Conservation (phyloP, 148 eudicot genomes). For the Dianthus caryophyllus region DNA sequence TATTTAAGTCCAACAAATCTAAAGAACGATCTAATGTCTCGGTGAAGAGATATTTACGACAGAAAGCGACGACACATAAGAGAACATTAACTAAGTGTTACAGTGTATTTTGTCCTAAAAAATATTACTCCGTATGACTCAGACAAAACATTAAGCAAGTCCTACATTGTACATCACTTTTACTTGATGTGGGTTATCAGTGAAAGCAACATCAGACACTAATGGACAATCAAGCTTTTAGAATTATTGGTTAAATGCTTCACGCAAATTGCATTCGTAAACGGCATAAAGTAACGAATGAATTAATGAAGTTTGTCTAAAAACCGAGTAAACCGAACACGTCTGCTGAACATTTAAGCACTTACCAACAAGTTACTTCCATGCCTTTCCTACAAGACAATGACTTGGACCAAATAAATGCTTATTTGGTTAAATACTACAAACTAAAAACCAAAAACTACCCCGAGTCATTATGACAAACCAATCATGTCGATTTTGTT, state of each 20-base stretch:
- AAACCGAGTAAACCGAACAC: not conserved
- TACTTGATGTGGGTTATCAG: not conserved
- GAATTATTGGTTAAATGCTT: not conserved
- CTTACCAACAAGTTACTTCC: not conserved
- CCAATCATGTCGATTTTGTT: too few species aligned
- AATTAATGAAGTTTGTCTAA: not conserved
- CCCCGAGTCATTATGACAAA: too few species aligned
- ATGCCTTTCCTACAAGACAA: not conserved
- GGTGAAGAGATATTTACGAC: not conserved
- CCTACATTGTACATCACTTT: not conserved
- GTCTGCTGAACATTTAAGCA: not conserved
- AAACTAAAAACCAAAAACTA: too few species aligned
- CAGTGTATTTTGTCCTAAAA: not conserved
- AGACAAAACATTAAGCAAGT: not conserved
- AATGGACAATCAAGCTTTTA: too few species aligned
- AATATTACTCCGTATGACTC: not conserved
- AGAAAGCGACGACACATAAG: slow-evolving; percentile 8
- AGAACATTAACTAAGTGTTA: not conserved
- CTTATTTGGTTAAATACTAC: too few species aligned
- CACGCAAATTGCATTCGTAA: not conserved
- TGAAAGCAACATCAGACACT: not conserved
- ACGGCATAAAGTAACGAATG: not conserved
- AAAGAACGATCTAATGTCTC: not conserved
- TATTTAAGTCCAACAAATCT: too few species aligned
- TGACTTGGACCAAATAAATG: slow-evolving; percentile 9